Base-by-base conservation (phyloP, 768 basidiomycete species). In the Podaxis sp. region DNA sequence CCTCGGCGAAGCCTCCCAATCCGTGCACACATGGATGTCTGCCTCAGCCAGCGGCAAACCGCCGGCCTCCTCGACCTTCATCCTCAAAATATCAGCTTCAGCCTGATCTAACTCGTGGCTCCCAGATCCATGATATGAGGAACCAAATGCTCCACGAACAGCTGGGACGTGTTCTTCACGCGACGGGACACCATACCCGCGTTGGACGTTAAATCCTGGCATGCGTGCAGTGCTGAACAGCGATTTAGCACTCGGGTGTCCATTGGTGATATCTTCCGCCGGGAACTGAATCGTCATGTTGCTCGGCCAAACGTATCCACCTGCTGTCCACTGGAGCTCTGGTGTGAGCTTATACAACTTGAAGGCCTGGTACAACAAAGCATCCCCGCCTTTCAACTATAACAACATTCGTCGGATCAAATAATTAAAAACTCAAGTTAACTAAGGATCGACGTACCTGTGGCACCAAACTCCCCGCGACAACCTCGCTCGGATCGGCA, bases 301-400 rank as follows among this genome's bases (percentile, higher is more conserved):
- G 25, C 83, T 77, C 0, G 90, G 85, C 91, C 91, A 93, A 62
- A 93, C 78, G 70, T 88, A 91, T 18, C 90, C 90, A 1, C 90
- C 90, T 35, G 91, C 91, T 16, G 86, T 84, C 87, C 89, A 93
- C 61, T 88, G 88, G 1, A 93, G 79, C 62, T 88, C 88, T 0
- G 89, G 88, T 1, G 75, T 71, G 50, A 93, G 83, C 62, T 91
- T 91, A 77, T 86, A 90, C 40, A 87, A 71, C 70, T 89, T 90
- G 69, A 92, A 73, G 2, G 90, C 87, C 55, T 90, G 88, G 70
- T 90, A 91, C 6, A 93, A 72, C 35, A 90, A 70, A 3, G 87
- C 84, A 66, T 93, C 91, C 21, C 86, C 85, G 37, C 88, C 90
- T 74, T 89, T 91, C 51, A 93, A 72, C 91, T 93, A 67, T 42